Conservation (phyloP, 805 yeast genomes). For the Metschnikowia sp. region DNA sequence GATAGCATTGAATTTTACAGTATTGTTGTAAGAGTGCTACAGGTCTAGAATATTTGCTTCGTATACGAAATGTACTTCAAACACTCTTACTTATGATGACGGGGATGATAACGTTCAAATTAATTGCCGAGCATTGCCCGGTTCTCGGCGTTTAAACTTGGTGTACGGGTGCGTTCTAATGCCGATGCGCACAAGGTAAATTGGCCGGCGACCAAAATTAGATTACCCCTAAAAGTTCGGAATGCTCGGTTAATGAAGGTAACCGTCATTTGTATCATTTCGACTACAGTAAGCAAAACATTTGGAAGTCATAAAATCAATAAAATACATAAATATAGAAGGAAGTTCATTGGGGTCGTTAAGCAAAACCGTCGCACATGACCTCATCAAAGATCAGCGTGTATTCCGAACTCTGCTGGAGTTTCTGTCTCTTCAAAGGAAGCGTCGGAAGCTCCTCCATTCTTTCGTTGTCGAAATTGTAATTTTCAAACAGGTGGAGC, state of each 20-base stretch:
- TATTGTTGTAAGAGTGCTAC: not conserved
- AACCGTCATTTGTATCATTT: no score
- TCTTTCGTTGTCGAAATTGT: constrained; percentile 18
- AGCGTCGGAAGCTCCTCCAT: constrained; percentile 11
- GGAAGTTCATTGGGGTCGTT: constrained; percentile 10
- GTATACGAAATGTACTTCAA: no score
- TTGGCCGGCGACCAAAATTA: no score
- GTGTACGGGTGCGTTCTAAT: no score
- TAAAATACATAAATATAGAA: constrained; percentile 10
- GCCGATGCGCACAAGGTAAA: no score
- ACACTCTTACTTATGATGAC: no score
- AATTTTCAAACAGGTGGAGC: constrained; percentile 26
- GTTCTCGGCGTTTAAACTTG: no score
- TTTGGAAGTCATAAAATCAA: not conserved
- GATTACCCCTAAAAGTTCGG: not conserved
- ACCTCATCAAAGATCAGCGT: constrained; percentile 20
- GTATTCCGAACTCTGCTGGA: constrained; percentile 14
- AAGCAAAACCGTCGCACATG: constrained; percentile 17
- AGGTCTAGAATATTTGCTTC: no score
- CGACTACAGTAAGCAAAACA: not conserved
- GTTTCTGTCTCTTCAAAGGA: constrained; percentile 18
- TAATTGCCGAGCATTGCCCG: no score
- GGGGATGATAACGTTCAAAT: no score
- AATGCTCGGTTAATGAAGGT: no score
- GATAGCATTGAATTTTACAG: not conserved